Conservation (phyloP, 2,329 filamentous ascomycete genomes). For the Ceratocystis huliohia region DNA sequence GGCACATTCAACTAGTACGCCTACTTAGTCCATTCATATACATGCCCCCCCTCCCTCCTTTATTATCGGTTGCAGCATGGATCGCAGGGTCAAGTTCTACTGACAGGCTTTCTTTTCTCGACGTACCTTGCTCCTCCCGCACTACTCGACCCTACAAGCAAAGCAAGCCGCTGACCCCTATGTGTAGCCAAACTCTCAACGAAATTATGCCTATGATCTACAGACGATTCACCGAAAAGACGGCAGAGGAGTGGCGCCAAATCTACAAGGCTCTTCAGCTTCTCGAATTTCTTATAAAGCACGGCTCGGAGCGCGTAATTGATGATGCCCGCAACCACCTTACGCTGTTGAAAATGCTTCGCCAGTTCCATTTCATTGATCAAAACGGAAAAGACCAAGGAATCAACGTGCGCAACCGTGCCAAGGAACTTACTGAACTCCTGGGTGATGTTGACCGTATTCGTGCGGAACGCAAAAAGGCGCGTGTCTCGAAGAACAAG, state of each 20-base stretch:
- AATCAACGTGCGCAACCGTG: conserved; percentile 90
- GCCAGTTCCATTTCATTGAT: conserved; percentile 95
- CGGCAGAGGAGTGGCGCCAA: conserved; percentile 95
- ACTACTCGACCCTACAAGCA: not conserved
- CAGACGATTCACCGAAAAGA: conserved; percentile 95
- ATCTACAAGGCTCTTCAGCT: conserved; percentile 98
- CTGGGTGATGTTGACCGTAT: conserved; percentile 85
- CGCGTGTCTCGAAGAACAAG: conserved; percentile 78
- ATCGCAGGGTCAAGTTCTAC: not conserved
- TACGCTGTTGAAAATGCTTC: conserved; percentile 92
- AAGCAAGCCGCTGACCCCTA: not conserved
- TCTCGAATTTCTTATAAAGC: conserved; percentile 93
- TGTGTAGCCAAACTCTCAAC: conserved; percentile 73
- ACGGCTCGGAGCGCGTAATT: conserved; percentile 92
- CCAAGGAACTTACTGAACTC: conserved; percentile 91
- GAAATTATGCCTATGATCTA: conserved; percentile 99
- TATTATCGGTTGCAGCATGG: not conserved
- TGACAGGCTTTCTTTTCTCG: not conserved
- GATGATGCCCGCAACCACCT: conserved; percentile 94
- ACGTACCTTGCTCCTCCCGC: not conserved
- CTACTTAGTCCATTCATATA: not conserved
- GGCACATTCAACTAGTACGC: conserved; percentile 94
- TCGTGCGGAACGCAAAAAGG: conserved; percentile 73
- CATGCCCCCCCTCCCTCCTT: not conserved
- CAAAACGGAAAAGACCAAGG: conserved; percentile 96